Conservation (phyloP, 352 stramenopile genomes). For the Phytophthora gonapodyides region DNA sequence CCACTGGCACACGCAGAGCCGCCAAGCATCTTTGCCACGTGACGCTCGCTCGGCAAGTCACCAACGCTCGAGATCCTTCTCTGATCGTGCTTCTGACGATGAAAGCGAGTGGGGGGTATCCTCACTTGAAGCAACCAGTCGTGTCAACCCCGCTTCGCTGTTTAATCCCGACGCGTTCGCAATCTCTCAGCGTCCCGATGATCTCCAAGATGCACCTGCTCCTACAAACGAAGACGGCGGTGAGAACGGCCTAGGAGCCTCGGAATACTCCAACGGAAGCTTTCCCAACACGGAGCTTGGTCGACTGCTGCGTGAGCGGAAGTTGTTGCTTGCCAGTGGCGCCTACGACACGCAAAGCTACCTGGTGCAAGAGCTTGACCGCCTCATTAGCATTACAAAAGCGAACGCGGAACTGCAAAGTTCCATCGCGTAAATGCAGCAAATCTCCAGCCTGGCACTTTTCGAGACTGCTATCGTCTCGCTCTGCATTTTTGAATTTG, state of each 20-base stretch:
- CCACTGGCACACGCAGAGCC: constrained; percentile 20
- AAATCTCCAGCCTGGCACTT: neutral
- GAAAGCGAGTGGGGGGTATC: constrained; percentile 15
- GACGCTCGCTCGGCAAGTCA: constrained; percentile 12
- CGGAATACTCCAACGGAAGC: constrained; percentile 1
- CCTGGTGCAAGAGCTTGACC: constrained; percentile 67
- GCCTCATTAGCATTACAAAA: constrained; percentile 47
- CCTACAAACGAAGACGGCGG: neutral
- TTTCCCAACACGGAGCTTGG: constrained; percentile 38
- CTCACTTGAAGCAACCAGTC: constrained; percentile 16
- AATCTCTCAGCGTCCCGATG: neutral
- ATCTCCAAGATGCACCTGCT: neutral
- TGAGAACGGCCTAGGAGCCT: constrained; percentile 1
- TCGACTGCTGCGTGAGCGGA: constrained; percentile 56
- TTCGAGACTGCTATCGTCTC: constrained; percentile 3
- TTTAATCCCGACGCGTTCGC: constrained; percentile 3
- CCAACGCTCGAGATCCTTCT: constrained; percentile 13
- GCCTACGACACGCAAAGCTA: constrained; percentile 68
- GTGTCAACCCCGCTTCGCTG: neutral
- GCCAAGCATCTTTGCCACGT: constrained; percentile 12
- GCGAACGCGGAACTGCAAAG: constrained; percentile 29
- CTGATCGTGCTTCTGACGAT: constrained; percentile 15
- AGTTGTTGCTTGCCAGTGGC: constrained; percentile 62
- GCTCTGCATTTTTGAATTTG: constrained; percentile 18
- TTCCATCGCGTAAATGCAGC: constrained; percentile 8